phyloP scores from a whole-genome alignment of 2,329 filamentous ascomycete species.

The Phaeophleospora eucalypticola region DNA sequence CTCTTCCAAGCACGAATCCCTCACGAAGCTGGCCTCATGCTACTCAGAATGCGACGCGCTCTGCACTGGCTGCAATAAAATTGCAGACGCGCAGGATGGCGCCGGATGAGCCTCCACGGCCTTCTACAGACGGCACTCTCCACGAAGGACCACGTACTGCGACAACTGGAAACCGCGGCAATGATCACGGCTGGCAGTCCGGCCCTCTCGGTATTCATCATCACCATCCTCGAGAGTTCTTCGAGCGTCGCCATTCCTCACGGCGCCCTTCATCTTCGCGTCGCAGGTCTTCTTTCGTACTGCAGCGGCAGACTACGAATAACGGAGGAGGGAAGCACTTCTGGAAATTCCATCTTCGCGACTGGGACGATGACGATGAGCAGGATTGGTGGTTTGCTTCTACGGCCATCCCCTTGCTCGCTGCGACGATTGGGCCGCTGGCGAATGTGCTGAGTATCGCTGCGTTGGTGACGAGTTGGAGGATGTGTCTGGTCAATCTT shows the following conservation, averaged over 20 bases:
- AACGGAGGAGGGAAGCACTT: conserved; percentile 6
- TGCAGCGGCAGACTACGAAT: conserved; percentile 6
- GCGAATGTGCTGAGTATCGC: conserved; percentile 86
- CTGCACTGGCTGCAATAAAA: not conserved
- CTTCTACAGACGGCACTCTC: no score
- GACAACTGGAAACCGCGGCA: not conserved
- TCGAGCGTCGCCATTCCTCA: conserved; percentile 15
- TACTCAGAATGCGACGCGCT: not conserved
- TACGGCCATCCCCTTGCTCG: conserved; percentile 56
- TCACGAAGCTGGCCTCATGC: no score
- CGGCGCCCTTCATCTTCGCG: conserved; percentile 5
- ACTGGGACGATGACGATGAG: conserved; percentile 33
- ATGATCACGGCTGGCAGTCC: not conserved
- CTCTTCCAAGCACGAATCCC: no score
- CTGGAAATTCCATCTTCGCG: conserved; percentile 24
- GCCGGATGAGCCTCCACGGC: no score
- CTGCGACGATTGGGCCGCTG: conserved; percentile 78
- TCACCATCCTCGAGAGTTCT: conserved; percentile 8
- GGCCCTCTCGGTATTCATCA: conserved; percentile 12
- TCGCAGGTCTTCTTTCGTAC: conserved; percentile 12
- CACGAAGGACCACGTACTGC: no score
- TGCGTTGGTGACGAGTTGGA: conserved; percentile 77
- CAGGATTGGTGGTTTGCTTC: conserved; percentile 36
- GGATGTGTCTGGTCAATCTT: conserved; percentile 50
- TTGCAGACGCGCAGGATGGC: no score